phyloP scores from a whole-genome alignment of 805 yeast species.

The Candida verbasci region DNA sequence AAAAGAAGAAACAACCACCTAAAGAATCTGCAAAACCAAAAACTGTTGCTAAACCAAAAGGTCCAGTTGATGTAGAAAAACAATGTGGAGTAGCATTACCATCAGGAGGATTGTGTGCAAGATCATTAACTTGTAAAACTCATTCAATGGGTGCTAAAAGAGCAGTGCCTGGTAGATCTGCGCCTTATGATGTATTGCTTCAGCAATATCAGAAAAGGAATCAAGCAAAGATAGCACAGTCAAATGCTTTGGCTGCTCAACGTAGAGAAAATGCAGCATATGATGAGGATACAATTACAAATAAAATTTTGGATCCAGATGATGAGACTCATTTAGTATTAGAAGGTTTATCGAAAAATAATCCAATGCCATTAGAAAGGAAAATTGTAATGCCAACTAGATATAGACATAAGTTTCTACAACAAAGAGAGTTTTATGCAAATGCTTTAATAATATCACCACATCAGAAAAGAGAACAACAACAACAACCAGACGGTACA shows the following conservation, averaged over 20 bases:
- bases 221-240: slow-evolving; percentile 84
- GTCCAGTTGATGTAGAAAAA: slow-evolving; percentile 85
- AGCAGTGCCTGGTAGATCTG: slow-evolving; percentile 89
- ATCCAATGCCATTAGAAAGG: slow-evolving; percentile 80
- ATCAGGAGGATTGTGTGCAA: slow-evolving; percentile 92
- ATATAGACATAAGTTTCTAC: slow-evolving; percentile 66
- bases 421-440: slow-evolving; percentile 94
- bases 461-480: slow-evolving; percentile 29
- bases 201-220: slow-evolving; percentile 90
- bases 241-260: slow-evolving; percentile 74
- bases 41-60: slow-evolving; percentile 55
- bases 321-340: slow-evolving; percentile 90
- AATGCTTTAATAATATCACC: slow-evolving; percentile 70
- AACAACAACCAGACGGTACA: slow-evolving; percentile 16
- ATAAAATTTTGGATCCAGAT: slow-evolving; percentile 68
- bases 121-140: slow-evolving; percentile 94
- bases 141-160: slow-evolving; percentile 99
- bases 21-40: slow-evolving; percentile 19
- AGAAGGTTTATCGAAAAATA: slow-evolving; percentile 78
- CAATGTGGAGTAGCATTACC: slow-evolving; percentile 96
- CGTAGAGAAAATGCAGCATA: slow-evolving; percentile 61
- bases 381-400: slow-evolving; percentile 67
- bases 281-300: slow-evolving; percentile 25
- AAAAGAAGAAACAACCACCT: slow-evolving; percentile 26
- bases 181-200: slow-evolving; percentile 82